Base-by-base conservation (phyloP, 2,329 filamentous ascomycete species). In the Penicillium psychrosexuale region DNA sequence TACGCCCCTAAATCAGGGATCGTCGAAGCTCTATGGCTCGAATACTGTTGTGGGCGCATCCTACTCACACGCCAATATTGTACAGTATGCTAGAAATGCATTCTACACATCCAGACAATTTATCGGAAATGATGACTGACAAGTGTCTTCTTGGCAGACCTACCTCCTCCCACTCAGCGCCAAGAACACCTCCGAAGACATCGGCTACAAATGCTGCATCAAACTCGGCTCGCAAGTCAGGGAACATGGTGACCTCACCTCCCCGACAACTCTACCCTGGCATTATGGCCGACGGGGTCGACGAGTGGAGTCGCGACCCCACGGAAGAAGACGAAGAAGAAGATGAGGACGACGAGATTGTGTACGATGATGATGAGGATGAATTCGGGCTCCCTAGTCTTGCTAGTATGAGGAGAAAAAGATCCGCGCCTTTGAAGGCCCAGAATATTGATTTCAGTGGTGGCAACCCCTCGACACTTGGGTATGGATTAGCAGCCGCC, bases 321-420 rank as follows among this genome's bases (percentile, higher is more conserved):
- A 50, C 57, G 58, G 80, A 85, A 59, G 86, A 89, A 7, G 80
- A 83, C 13, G 89, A 89, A 5, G 82, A 82, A 12, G 78, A 82
- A n/a, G 77, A 78, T 5, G 77, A 78, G 3, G 80, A 82, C 53
- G 89, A 91, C 61, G 86, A 91, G 65, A 84, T 90, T 70, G 85
- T 84, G 11, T 90, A 94, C 66, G 89, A 90, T 66, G 90, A 96
- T 63, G 89, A 94, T 64, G 92, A 95, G 59, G 93, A 97, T 72
- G 93, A 97, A 70, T 97, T 97, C 74, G 93, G 93, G 1, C 80
- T 97, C 27, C 93, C 93, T 2, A 97, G 91, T 69, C 84, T 97
- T 69, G 89, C 91, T 5, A 96, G 88, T 69, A 94, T 94, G 88
- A 89, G 92, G 66, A 84, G 90, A 63, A 89, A 90, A 69, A 78